phyloP scores from a whole-genome alignment of 2,329 filamentous ascomycete species.

The Chalaropsis ovoidea region DNA sequence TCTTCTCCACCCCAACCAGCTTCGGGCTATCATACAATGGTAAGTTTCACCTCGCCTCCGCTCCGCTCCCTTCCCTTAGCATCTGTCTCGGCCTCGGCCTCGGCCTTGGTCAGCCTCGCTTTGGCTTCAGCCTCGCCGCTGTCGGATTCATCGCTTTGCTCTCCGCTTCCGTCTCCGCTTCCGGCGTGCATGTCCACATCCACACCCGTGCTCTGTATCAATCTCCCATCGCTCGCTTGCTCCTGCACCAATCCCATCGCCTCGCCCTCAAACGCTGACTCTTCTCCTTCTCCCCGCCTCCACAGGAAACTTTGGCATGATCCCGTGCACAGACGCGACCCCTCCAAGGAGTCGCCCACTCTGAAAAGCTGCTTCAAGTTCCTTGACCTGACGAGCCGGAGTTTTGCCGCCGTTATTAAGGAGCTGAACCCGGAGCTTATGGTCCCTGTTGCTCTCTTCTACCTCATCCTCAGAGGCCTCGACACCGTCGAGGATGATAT shows the following conservation, averaged over 20 bases:
- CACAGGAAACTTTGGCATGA: slow-evolving; percentile 93
- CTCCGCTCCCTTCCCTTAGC: slow-evolving; percentile 22
- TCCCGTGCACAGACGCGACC: slow-evolving; percentile 74
- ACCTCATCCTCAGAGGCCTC: slow-evolving; percentile 79
- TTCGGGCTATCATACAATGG: slow-evolving; percentile 84
- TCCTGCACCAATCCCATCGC: slow-evolving; percentile 16
- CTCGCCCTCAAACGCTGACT: not conserved
- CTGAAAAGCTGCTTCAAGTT: slow-evolving; percentile 77
- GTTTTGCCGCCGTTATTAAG: slow-evolving; percentile 85
- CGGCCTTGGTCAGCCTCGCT: not conserved
- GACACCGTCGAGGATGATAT: slow-evolving; percentile 99
- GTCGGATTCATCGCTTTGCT: not conserved
- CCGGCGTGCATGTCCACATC: slow-evolving; percentile 7
- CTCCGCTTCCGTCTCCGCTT: not conserved
- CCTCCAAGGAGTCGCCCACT: slow-evolving; percentile 60
- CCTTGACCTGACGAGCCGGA: slow-evolving; percentile 80
- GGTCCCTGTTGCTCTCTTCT: slow-evolving; percentile 82
- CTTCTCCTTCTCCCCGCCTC: slow-evolving; percentile 1
- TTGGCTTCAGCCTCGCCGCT: not conserved
- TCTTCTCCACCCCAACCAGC: slow-evolving; percentile 61
- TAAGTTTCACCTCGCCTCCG: slow-evolving; percentile 35
- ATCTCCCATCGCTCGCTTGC: not conserved
- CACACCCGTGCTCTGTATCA: slow-evolving; percentile 14
- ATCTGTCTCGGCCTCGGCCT: slow-evolving; percentile 22
- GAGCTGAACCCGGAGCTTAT: slow-evolving; percentile 92